Percentiles rank a stretch among this genome's conserved stretches.
These are phyloP conservation scores for Eucalyptus rudis DNA, from an alignment of 345 rosid species.

Conservation along the genomic window DNA sequence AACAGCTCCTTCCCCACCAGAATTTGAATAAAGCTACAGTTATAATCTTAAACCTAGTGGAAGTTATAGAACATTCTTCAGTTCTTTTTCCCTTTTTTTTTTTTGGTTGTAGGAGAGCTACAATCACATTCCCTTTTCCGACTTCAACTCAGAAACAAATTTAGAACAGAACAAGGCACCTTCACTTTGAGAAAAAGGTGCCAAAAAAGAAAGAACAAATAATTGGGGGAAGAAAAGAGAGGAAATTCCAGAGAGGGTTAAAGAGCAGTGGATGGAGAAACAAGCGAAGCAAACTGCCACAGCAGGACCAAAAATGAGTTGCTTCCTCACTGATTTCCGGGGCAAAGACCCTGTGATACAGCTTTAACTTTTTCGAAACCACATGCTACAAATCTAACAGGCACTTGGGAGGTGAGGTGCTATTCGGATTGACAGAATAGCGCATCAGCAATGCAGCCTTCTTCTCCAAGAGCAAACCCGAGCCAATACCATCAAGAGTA, in stretches of 20 bases:
- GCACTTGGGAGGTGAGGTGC: constrained; percentile 8
- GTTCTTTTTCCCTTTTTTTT: not conserved
- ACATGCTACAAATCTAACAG: constrained; percentile 10
- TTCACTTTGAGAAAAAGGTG: constrained; percentile 30
- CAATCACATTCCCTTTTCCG: constrained; percentile 36
- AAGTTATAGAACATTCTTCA: constrained; percentile 28
- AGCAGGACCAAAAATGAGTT: constrained; percentile 15
- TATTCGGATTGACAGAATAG: constrained; percentile 19
- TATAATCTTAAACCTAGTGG: constrained; percentile 28
- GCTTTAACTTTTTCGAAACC: not conserved
- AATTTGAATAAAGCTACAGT: constrained; percentile 13
- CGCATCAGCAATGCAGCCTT: constrained; percentile 12
- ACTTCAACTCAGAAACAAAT: constrained; percentile 36
- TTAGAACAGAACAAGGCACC: constrained; percentile 22
- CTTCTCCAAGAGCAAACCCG: constrained; percentile 33
- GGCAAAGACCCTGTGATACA: constrained; percentile 6
- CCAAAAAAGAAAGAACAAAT: not conserved
- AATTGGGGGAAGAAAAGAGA: not conserved
- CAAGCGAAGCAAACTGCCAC: constrained; percentile 25
- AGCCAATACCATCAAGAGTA: not conserved
- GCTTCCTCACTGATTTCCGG: constrained; percentile 30
- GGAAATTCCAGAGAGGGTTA: not conserved
- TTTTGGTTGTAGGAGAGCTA: constrained; percentile 34
- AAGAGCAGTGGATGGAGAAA: not conserved
- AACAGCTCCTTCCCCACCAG: constrained; percentile 43